Conservation (phyloP, 306 rosid genomes). For the Trifolium dubium region DNA sequence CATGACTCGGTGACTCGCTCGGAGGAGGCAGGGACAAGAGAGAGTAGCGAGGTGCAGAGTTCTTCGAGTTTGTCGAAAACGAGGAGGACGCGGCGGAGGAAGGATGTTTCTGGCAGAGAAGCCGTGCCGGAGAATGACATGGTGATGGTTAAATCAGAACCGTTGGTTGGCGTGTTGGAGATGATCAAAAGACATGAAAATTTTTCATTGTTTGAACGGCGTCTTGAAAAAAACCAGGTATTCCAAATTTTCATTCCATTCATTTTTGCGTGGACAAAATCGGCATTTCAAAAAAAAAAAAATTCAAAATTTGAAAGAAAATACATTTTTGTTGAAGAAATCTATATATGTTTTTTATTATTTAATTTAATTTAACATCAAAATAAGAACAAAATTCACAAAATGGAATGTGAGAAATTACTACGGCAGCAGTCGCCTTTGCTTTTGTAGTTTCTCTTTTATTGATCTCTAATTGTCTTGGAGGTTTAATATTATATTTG, state of each 20-base stretch:
- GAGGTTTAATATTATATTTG: too few relatives aligned
- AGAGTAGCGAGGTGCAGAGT: slow-evolving; percentile 84
- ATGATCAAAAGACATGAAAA: slow-evolving; percentile 62
- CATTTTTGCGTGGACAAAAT: slow-evolving; percentile 33
- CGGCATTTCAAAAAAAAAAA: slow-evolving; percentile 25
- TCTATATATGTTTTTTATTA: neutral
- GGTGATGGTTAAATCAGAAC: slow-evolving; percentile 53
- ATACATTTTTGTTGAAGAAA: too few relatives aligned
- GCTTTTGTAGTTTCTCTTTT: too few relatives aligned
- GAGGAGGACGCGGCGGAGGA: slow-evolving; percentile 48
- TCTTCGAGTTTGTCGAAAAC: slow-evolving; percentile 73
- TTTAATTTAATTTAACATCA: neutral
- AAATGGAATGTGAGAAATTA: neutral
- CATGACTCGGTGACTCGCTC: slow-evolving; percentile 67
- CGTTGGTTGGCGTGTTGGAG: slow-evolving; percentile 61
- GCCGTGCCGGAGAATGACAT: slow-evolving; percentile 37
- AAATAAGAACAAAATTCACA: neutral
- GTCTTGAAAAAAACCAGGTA: slow-evolving; percentile 78
- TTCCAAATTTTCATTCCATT: neutral
- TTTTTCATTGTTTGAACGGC: slow-evolving; percentile 70
- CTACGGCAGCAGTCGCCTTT: neutral
- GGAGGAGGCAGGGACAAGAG: slow-evolving; percentile 59
- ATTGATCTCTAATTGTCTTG: too few relatives aligned
- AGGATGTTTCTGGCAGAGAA: slow-evolving; percentile 47
- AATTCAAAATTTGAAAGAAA: too few relatives aligned